Percentiles rank a stretch among this genome's conserved stretches.
These are phyloP conservation scores for Flaveria brownii DNA, from an alignment of 129 eudicot species.

Conservation along the genomic window DNA sequence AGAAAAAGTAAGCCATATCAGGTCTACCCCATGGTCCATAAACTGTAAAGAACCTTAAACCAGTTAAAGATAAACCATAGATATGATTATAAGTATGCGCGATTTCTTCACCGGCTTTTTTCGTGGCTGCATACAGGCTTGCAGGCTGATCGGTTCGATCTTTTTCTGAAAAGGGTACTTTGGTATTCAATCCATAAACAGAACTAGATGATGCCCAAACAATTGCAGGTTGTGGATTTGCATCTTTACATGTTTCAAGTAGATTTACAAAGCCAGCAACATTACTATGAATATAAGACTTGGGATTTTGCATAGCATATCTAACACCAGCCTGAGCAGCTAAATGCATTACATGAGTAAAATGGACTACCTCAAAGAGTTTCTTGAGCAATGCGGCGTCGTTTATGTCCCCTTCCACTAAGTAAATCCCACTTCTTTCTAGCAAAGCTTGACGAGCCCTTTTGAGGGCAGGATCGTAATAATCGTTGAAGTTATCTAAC, in stretches of 20 bases:
- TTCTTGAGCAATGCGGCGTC: slow-evolving; percentile 37
- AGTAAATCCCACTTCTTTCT: slow-evolving; percentile 57
- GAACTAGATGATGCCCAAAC: slow-evolving; percentile 56
- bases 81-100: slow-evolving; percentile 51
- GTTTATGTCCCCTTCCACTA: slow-evolving; percentile 73
- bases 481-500: slow-evolving; percentile 39
- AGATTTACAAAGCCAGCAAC: slow-evolving; percentile 41
- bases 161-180: slow-evolving; percentile 48
- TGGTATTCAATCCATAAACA: slow-evolving; percentile 44
- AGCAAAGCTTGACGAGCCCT: slow-evolving; percentile 71
- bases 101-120: slow-evolving; percentile 48
- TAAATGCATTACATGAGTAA: slow-evolving; percentile 48
- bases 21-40: slow-evolving; percentile 55
- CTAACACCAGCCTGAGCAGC: slow-evolving; percentile 62
- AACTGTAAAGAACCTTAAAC: slow-evolving; percentile 43
- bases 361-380: slow-evolving; percentile 39
- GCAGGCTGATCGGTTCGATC: slow-evolving; percentile 58
- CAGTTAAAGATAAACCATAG: slow-evolving; percentile 50
- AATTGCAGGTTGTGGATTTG: slow-evolving; percentile 54
- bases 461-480: slow-evolving; percentile 68
- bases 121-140: slow-evolving; percentile 47
- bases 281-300: slow-evolving; percentile 43
- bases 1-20: slow-evolving; percentile 50
- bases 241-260: slow-evolving; percentile 41
- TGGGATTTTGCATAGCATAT: slow-evolving; percentile 50